Evolutionary conservation across 768 basidiomycete genomes (phyloP), one percentile per base, ranked within the genome.

Genomic region (Boletus rubescentipes): DNA sequence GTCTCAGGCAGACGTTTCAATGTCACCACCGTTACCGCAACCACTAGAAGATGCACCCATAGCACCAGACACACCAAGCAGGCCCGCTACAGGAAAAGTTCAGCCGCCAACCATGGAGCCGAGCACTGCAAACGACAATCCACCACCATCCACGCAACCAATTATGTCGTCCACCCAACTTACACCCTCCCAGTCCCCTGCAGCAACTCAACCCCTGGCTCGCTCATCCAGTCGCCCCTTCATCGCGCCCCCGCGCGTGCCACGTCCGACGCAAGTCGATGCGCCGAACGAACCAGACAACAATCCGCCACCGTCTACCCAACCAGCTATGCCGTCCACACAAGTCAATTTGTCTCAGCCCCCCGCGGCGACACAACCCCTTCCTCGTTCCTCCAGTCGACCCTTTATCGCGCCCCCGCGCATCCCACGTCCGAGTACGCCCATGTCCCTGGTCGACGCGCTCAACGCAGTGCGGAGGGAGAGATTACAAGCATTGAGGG

Each of bases 161-260:
- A 5, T 26, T 2, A 21, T 31, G 2, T 23, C 31, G 16, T 56
- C 47, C 8, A 11, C 16, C 0, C 61, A 15, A 32, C 49, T 9
- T 12, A 32, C 49, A 5, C 31, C 18, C 3, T 20, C 34, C 9
- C 49, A 21, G 21, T 44, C 49, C 1, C 54, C 37, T 9, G 6
- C 50, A 2, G 57, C 48, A 11, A 45, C 54, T 1, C 61, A 53
- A 34, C 29, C 58, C 16, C 30, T 45, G 1, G 4, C 35, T 14
- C 39, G 37, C 14, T 26, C 59, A 4, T 31, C 60, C 9, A 49
- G 51, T 11, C 63, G 39, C 1, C 61, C 54, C 12, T 23, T 59
- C 32, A 65, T 68, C 34, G 56, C 54, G 11, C 67, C 67, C 12
- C 66, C 68, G 7, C 67, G 64, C 31, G 9, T 61, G 1, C 66